phyloP scores from a whole-genome alignment of 2,329 filamentous ascomycete species.

The Sporothrix pseudoabietina region DNA sequence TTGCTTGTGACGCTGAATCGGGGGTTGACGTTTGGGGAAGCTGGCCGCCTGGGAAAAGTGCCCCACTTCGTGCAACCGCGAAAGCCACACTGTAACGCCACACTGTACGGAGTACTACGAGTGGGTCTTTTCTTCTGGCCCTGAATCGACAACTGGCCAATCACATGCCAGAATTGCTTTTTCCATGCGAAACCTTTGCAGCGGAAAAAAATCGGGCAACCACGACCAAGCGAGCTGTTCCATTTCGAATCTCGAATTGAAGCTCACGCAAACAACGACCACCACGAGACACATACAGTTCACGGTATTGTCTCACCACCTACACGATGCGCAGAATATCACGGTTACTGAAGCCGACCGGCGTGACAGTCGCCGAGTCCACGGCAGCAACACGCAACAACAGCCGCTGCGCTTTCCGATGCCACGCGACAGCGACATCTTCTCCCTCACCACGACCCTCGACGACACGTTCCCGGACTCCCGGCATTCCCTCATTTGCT shows the following conservation, averaged over 20 bases:
- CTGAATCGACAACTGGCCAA: not conserved
- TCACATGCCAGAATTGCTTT: constrained; percentile 13
- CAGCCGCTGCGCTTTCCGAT: constrained; percentile 21
- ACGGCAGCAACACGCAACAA: constrained; percentile 12
- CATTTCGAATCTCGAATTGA: not conserved
- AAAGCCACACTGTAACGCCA: constrained; percentile 31
- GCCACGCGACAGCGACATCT: constrained; percentile 11
- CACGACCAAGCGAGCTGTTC: not conserved
- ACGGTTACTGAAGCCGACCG: constrained; percentile 38
- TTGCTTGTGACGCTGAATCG: not conserved
- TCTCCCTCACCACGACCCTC: not conserved
- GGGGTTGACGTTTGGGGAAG: not conserved
- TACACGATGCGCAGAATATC: constrained; percentile 49
- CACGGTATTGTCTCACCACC: not conserved
- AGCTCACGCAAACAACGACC: constrained; percentile 1
- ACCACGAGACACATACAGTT: not conserved
- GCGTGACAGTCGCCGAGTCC: not conserved
- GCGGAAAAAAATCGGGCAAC: constrained; percentile 13
- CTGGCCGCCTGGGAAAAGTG: constrained; percentile 4
- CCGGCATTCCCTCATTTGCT: not conserved
- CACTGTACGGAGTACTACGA: not conserved
- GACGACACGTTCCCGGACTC: not conserved
- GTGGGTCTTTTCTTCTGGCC: not conserved
- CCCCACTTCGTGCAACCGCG: not conserved
- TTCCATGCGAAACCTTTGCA: constrained; percentile 5